Evolutionary conservation across 2,329 filamentous ascomycete genomes (phyloP).

Genomic region (Orbilia ellipsospora): DNA sequence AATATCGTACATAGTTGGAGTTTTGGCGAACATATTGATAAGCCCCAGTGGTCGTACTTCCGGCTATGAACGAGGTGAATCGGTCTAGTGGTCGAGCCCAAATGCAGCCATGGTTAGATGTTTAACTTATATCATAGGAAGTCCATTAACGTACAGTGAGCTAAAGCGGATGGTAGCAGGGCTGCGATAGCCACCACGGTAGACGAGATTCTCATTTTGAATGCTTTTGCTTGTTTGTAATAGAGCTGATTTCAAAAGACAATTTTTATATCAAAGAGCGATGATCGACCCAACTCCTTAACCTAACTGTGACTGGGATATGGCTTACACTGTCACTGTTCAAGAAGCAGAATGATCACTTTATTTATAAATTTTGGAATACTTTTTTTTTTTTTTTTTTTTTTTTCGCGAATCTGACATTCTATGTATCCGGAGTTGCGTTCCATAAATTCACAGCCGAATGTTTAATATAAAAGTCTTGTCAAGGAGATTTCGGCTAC

Average conservation of each 20-base stretch:
- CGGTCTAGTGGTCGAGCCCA: constrained; percentile 9
- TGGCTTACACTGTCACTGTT: no score
- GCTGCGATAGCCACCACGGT: constrained; percentile 50
- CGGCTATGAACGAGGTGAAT: constrained; percentile 63
- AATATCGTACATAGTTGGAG: constrained; percentile 46
- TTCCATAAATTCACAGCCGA: no score
- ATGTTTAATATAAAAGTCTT: neutral
- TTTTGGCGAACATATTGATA: constrained; percentile 59
- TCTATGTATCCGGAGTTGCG: no score
- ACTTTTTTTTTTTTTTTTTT: no score
- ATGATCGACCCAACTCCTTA: no score
- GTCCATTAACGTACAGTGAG: constrained; percentile 50
- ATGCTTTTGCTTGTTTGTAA: neutral
- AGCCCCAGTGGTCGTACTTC: constrained; percentile 60
- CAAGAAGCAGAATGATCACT: neutral
- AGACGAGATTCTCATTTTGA: constrained; percentile 55
- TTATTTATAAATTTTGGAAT: neutral
- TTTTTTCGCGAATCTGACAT: neutral
- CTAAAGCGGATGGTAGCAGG: constrained; percentile 53
- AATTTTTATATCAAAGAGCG: no score
- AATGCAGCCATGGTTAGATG: constrained; percentile 11
- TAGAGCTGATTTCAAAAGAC: no score
- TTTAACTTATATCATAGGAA: constrained; percentile 10
- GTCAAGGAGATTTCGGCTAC: constrained; percentile 44
- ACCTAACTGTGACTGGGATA: no score